Conservation (phyloP, 805 yeast species). For the Candida easanensis region DNA sequence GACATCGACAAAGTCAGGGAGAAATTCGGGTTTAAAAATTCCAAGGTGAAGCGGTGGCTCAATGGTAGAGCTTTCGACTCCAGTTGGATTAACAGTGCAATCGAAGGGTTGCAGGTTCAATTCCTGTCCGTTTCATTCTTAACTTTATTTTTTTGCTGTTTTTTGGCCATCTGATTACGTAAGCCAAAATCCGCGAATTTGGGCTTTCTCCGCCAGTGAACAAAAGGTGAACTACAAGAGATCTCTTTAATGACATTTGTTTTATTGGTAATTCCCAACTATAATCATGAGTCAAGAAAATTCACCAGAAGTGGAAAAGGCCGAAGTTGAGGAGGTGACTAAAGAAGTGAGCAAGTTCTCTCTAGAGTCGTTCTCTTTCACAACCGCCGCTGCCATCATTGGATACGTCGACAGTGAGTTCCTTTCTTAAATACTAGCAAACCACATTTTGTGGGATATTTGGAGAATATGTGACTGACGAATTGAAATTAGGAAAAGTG, state of each 20-base stretch:
- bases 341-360: slow-evolving; percentile 55
- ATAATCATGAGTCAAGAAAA: slow-evolving; percentile 13
- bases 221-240: not conserved
- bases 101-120: slow-evolving; percentile 87
- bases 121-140: slow-evolving; percentile 75
- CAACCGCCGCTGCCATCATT: slow-evolving; percentile 87
- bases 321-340: slow-evolving; percentile 26
- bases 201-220: not conserved
- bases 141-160: slow-evolving; percentile 28
- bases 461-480: not conserved
- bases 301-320: slow-evolving; percentile 17
- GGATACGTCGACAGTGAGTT: slow-evolving; percentile 75
- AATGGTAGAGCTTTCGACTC: slow-evolving; percentile 81
- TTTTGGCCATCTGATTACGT: not conserved
- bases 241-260: no score
- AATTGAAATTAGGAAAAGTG: slow-evolving; percentile 45
- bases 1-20: no score
- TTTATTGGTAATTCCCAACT: not conserved
- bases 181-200: not conserved
- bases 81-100: slow-evolving; percentile 46
- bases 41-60: slow-evolving; percentile 65
- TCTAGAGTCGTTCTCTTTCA: slow-evolving; percentile 76
- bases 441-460: not conserved
- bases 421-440: not conserved
- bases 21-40: no score